These are phyloP conservation scores for Calocera viscosa DNA, from an alignment of 768 basidiomycete genomes.

Conservation along the genomic window DNA sequence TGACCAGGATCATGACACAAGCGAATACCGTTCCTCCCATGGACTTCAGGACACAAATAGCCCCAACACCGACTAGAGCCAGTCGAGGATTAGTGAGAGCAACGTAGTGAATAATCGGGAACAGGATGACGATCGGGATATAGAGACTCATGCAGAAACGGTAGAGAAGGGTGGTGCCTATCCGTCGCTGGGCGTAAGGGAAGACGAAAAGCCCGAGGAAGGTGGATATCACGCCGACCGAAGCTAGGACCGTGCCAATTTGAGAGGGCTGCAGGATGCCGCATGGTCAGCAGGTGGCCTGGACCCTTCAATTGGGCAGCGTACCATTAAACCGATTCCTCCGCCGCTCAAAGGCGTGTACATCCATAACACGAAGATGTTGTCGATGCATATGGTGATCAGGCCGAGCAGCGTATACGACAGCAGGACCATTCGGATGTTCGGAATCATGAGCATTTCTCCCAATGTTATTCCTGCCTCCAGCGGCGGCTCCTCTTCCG, in stretches of 20 bases:
- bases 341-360: conserved; percentile 13
- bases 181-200: conserved; percentile 11
- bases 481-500: not conserved
- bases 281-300: not conserved
- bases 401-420: conserved; percentile 15
- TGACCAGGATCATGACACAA: conserved; percentile 3
- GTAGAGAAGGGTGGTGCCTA: conserved; percentile 12
- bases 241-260: conserved; percentile 13
- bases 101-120: conserved; percentile 8
- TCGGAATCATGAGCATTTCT: conserved; percentile 13
- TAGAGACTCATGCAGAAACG: conserved; percentile 9
- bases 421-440: conserved; percentile 10
- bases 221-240: conserved; percentile 14
- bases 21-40: conserved; percentile 4
- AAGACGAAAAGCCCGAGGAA: conserved; percentile 14
- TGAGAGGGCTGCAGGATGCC: conserved; percentile 11
- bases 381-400: conserved; percentile 13
- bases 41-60: not conserved
- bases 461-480: not conserved
- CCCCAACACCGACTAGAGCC: not conserved
- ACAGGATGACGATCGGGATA: conserved; percentile 11
- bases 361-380: conserved; percentile 16
- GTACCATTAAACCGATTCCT: conserved; percentile 16
- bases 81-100: not conserved
- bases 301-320: not conserved